Evolutionary conservation across 257 asterid genomes (phyloP), one percentile per base, ranked within the genome.

Genomic region (Rubia yunnanensis): DNA sequence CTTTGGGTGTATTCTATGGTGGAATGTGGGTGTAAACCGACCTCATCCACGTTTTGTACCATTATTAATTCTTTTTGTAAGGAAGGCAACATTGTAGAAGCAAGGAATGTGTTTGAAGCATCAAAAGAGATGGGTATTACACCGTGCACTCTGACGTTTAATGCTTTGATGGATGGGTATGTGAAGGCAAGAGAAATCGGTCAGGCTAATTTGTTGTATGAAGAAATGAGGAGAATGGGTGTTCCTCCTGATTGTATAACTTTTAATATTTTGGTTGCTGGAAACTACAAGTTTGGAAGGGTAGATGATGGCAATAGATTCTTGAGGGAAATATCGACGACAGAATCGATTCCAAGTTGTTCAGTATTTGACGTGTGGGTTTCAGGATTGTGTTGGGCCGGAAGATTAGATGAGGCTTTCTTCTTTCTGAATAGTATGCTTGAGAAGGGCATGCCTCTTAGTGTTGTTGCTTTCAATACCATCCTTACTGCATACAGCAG

Each of bases 111-210:
- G 38, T 86, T 89, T 55, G 84, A 84, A 28, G 81, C 73, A 73
- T 80, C 82, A 88, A 81, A 76, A 65, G 88, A 78, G 65, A 66
- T 75, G 79, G 92, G 91, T 20, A 84, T 85, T 69, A 57, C 27
- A 59, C 96, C 95, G 13, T 68, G 73, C 78, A 81, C 86, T 30
- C 61, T 24, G 17, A 70, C 73, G 52, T 92, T 82, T 72, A 92
- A 92, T 28, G 67, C 82, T 68, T 71, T 92, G 88, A 85, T 92
- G 94, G 86, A 87, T 70, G 97, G 99, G 64, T 92, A 83, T 72
- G 92, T 86, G 53, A 92, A 92, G 81, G 88, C 88, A 6, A 81
- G 96, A 76, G 92, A 89, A 66, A 69, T 87, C 20, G 70, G 73
- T 74, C 72, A 32, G 60, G 97, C 97, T 59, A 72, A 65, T 55